Evolutionary conservation across 148 eudicot species (phyloP), one percentile per base, ranked within the genome.

Genomic region (Nyssa sinensis): DNA sequence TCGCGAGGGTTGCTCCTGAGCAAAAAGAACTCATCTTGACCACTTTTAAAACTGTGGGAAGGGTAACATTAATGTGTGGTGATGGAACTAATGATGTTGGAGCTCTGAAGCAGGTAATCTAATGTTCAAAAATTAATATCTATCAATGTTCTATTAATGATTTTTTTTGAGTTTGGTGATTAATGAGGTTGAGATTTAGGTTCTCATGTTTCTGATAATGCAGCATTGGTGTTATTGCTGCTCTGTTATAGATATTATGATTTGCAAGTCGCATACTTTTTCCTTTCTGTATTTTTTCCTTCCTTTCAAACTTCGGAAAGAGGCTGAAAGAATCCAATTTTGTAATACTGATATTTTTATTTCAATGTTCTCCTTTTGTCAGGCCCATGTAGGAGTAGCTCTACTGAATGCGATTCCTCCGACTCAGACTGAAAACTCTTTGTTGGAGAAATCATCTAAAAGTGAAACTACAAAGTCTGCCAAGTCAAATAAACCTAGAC

Each of bases 71-170:
- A 77, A 94, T 94, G 98, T 92, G 98, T 74, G 98, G 98, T 71
- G 98, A 94, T 86, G 98, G 98, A 34, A 94, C 98, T 59, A 94
- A 94, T 70, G 97, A 94, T 78, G 98, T 92, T 69, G 97, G 98
- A 74, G 98, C 98, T 82, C 85, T 94, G 59, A 94, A 94, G 80
- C 98, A 94, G 97, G 98, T 94, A 83, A 71, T 31, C 31, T n/a
- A 59, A 21, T 13, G 39, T 21, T 63, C 2, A 16, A 16, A 19
- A 34, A 37, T 37, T 24, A 5, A 9, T n/a, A 28, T 13, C 19
- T 71, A 6, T 29, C 1, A 21, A 1, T 19, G 2, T n/a, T n/a
- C n/a, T n/a, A n/a, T n/a, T 55, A 55, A 19, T 2, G 25, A n/a
- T n/a, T n/a, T n/a, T 21, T 21, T 19, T 6, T 25, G 13, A 34